These are phyloP conservation scores for Ceratobasidium sp. DNA, from an alignment of 1,284 basidiomycete genomes.

Conservation along the genomic window DNA sequence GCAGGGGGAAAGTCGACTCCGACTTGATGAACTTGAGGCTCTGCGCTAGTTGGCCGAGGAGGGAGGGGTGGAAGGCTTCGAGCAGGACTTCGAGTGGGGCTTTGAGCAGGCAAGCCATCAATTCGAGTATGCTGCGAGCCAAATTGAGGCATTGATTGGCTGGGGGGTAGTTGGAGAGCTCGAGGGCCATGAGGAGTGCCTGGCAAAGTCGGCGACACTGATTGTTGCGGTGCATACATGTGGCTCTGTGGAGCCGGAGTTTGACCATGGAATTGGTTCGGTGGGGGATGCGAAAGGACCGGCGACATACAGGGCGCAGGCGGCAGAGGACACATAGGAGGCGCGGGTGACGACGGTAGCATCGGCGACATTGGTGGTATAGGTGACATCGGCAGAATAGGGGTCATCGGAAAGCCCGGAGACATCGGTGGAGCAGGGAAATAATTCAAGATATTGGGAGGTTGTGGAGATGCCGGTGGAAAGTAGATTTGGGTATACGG, in stretches of 20 bases:
- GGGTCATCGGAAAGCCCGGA: conserved; percentile 45
- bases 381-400: conserved; percentile 3
- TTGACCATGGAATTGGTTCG: not conserved
- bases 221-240: not conserved
- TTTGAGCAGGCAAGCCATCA: not conserved
- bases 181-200: conserved; percentile 16
- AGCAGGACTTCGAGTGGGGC: not conserved
- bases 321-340: conserved; percentile 50
- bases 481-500: conserved; percentile 37
- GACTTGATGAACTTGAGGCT: conserved; percentile 17
- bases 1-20: conserved; percentile 9
- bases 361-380: conserved; percentile 1
- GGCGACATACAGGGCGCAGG: conserved; percentile 44
- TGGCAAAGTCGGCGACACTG: not conserved
- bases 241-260: not conserved
- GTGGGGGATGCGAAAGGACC: conserved; percentile 28
- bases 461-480: conserved; percentile 41
- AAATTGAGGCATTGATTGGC: conserved; percentile 19
- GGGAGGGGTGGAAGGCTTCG: conserved; percentile 46
- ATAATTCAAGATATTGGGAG: conserved; percentile 43
- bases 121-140: not conserved
- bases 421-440: conserved; percentile 35
- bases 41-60: conserved; percentile 52
- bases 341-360: conserved; percentile 47
- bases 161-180: conserved; percentile 42